Base-by-base conservation (phyloP, 108 stramenopile genomes). In the Nannochloropsis gaditana region DNA sequence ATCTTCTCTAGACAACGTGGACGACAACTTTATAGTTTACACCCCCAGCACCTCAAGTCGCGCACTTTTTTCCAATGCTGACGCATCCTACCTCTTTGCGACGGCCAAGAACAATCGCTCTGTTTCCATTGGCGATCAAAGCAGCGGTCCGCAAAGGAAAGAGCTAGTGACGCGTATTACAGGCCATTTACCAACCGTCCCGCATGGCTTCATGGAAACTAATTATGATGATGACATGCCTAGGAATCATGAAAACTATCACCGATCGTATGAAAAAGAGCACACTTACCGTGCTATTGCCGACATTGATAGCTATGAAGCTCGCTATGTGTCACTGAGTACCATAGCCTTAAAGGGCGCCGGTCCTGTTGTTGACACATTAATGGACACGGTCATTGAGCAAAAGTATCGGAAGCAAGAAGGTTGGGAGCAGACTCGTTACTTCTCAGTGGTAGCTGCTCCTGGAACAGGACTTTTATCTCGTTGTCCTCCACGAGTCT, bases 1-100 rank as follows among this genome's bases (percentile, higher is more conserved):
- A 73, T 73, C 59, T n/a, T 15, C 59, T 15, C 2, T 73, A 4
- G 59, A 73, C 59, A 73, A 73, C 2, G 15, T 73, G 2, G 59
- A 73, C 59, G 59, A 73, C 59, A 73, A 73, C 3, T 73, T 73
- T 73, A n/a, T 73, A 2, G 59, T 73, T n/a, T 73, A 73, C 6
- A 73, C 59, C 59, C 59, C 59, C 59, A 73, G 59, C 59, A 73
- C 19, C 59, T 73, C 59, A n/a, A 73, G 59, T n/a, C 59, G 59
- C 2, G 59, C 59, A 73, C n/a, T 73, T 15, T 73, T 73, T 6
- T 15, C 59, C 59, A 73, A 73, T 73, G 59, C 59, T n/a, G 59
- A 73, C 6, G 59, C 59, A 15, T n/a, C 19, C 6, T 73, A 73
- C 59, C n/a, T 73, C 19, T 73, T 73, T 73, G 59, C 59, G 59